Evolutionary conservation across 805 yeast species (phyloP).

Genomic region (Saturnispora quitensis): DNA sequence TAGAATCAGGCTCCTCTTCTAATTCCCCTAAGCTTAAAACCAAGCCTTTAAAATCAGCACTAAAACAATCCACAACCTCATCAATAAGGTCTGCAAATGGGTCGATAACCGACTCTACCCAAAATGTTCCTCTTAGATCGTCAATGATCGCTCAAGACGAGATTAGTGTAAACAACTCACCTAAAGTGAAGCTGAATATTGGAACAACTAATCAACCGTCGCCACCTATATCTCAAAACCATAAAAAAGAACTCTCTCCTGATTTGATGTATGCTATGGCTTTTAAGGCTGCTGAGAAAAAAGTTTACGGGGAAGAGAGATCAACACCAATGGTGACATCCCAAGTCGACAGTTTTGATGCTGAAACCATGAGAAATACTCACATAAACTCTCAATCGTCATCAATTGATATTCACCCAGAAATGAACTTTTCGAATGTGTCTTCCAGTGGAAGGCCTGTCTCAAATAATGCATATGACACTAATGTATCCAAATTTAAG

Average conservation of each 20-base stretch:
- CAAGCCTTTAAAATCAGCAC: constrained; percentile 3
- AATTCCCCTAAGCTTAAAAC: not conserved
- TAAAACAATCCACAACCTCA: constrained; percentile 1
- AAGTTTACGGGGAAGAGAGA: constrained; percentile 40
- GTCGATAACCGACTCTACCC: not conserved
- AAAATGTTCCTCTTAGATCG: not conserved
- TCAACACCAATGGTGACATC: not conserved
- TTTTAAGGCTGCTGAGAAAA: constrained; percentile 44
- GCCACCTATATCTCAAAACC: not conserved
- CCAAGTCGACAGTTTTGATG: constrained; percentile 13
- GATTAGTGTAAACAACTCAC: not conserved
- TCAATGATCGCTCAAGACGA: not conserved
- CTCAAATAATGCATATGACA: constrained; percentile 13
- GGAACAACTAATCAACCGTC: not conserved
- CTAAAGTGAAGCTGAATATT: not conserved
- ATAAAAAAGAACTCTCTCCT: constrained; percentile 24
- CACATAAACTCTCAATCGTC: constrained; percentile 15
- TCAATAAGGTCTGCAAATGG: not conserved
- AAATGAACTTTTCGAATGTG: not conserved
- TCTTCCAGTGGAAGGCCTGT: not conserved
- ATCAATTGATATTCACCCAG: not conserved
- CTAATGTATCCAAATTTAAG: constrained; percentile 24
- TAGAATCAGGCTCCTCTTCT: not conserved
- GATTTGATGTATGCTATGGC: constrained; percentile 50
- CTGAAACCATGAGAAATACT: constrained; percentile 22